Conservation (phyloP, 148 eudicot genomes). For the Arbutus unedo region DNA sequence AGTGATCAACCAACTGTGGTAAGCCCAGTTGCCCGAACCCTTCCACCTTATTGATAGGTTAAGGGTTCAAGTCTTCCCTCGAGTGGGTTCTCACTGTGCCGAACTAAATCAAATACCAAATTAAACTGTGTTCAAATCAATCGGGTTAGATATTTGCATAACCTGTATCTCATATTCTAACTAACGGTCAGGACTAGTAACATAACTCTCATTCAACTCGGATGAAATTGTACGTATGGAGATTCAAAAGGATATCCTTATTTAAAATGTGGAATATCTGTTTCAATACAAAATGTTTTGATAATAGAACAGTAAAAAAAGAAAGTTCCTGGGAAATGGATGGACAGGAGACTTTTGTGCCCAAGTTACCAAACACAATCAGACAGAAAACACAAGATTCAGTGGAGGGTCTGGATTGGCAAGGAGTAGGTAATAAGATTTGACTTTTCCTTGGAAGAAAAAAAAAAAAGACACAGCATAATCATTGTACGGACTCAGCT, state of each 20-base stretch:
- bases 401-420: constrained; percentile 5
- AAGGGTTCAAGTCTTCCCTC: neutral
- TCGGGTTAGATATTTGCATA: neutral
- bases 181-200: neutral
- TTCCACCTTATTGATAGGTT: neutral
- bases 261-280: neutral
- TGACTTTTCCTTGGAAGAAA: constrained; percentile 17
- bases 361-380: constrained; percentile 7
- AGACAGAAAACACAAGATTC: constrained; percentile 10
- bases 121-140: neutral
- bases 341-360: constrained; percentile 6
- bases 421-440: constrained; percentile 18
- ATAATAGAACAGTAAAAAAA: neutral
- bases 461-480: constrained; percentile 17
- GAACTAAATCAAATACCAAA: neutral
- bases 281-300: neutral
- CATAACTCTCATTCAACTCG: neutral
- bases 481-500: constrained; percentile 47
- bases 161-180: neutral
- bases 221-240: neutral
- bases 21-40: neutral
- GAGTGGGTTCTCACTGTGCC: neutral
- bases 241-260: neutral
- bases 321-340: neutral
- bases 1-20: neutral